Evolutionary conservation across 2,329 filamentous ascomycete genomes (phyloP), one percentile per base, ranked within the genome.

Genomic region (Penicillium sp.): DNA sequence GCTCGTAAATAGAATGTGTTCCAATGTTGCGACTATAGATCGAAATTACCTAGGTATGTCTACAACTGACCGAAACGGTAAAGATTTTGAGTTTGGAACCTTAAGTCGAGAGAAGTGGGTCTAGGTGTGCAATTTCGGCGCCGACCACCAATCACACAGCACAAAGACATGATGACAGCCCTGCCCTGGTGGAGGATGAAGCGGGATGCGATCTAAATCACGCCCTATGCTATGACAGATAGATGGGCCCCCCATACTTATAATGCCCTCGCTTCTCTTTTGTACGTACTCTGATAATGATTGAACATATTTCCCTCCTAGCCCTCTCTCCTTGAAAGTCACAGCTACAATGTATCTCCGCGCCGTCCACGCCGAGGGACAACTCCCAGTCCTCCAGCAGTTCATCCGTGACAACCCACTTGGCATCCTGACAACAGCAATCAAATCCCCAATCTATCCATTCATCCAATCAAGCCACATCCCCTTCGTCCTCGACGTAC

Each of bases 401-500:
- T 70, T 85, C 43, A 79, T 85, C 57, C 72, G 71, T 17, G 71
- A 77, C 10, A 78, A 83, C 57, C 78, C 82, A 0, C 70, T 85
- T 0, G 82, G 82, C 1, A 70, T 84, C 13, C 59, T 85, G 6
- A 84, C 79, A 9, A 85, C 82, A 0, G 79, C 78, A 3, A 77
- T 85, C 39, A 59, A 67, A 1, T 82, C 77, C 0, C 41, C 67
- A 5, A 64, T 58, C 0, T 68, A 74, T 56, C 73, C 76, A 0
- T 67, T 76, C 7, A 72, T 84, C 5, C 80, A 81, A 56, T 74
- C 72, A 41, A 81, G 72, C 44, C 81, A 84, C 55, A 76, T 84
- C n/a, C 81, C 81, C 0, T 84, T 74, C 56, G 59, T 84, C 0
- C 66, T 84, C 1, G 78, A 83, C 52, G 60, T 76, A 8, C 54